Evolutionary conservation across 2,329 filamentous ascomycete genomes (phyloP).

Genomic region (Trichothecium sympodiale): DNA sequence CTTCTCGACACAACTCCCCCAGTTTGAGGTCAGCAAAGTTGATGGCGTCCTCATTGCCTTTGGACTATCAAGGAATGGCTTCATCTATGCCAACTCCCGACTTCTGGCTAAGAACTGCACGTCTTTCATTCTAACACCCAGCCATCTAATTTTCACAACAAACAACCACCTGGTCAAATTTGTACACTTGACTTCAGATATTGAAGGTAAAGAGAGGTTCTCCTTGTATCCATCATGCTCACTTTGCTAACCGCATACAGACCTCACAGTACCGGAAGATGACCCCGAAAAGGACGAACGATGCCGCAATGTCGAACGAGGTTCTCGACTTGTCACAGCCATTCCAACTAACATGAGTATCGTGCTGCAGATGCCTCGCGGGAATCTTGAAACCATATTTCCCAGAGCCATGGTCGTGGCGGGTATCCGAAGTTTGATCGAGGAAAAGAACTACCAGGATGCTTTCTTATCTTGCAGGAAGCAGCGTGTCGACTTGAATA

Average conservation of each 20-base stretch:
- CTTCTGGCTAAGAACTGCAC: conserved; percentile 79
- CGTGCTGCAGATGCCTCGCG: conserved; percentile 87
- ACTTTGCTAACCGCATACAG: conserved; percentile 34
- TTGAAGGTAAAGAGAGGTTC: conserved; percentile 42
- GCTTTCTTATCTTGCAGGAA: conserved; percentile 84
- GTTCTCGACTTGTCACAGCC: conserved; percentile 74
- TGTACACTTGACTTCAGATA: conserved; percentile 58
- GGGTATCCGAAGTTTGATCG: conserved; percentile 73
- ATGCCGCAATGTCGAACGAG: conserved; percentile 84
- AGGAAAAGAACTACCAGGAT: conserved; percentile 66
- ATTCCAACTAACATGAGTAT: conserved; percentile 81
- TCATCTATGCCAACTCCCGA: conserved; percentile 66
- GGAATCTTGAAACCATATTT: conserved; percentile 91
- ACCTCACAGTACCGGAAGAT: conserved; percentile 72
- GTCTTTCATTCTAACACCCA: conserved; percentile 71
- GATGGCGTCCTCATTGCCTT: conserved; percentile 34
- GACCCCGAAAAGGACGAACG: conserved; percentile 87
- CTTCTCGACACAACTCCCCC: conserved; percentile 38
- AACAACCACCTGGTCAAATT: conserved; percentile 90
- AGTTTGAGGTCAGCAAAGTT: conserved; percentile 35
- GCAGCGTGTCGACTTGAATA: conserved; percentile 96
- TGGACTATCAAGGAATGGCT: conserved; percentile 65
- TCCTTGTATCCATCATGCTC: neutral
- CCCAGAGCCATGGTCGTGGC: conserved; percentile 87
- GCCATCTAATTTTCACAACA: conserved; percentile 85